Percentiles rank a stretch among this genome's conserved stretches.
Conservation (phyloP, 2,329 filamentous ascomycete species). For the Fusarium pilosicola region DNA sequence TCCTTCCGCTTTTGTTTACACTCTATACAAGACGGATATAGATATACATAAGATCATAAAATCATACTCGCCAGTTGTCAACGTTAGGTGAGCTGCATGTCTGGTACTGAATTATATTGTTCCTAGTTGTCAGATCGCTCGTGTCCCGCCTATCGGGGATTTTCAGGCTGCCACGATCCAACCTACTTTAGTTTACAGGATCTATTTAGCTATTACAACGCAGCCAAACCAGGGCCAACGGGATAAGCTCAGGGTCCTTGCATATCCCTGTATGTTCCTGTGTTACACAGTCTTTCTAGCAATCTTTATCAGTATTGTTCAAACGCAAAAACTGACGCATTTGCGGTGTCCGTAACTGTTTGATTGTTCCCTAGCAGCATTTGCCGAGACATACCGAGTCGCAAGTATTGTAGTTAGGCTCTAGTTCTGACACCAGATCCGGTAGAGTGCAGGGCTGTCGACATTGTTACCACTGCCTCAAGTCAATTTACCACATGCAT, state of each 20-base stretch:
- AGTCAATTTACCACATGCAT: not conserved
- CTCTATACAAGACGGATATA: not conserved
- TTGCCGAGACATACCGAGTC: slow-evolving; percentile 4
- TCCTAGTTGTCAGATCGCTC: slow-evolving; percentile 12
- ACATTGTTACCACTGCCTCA: not conserved
- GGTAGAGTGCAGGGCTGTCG: not conserved
- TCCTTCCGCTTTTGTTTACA: not conserved
- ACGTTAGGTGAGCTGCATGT: not conserved
- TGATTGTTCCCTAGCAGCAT: not conserved
- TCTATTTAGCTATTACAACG: slow-evolving; percentile 5
- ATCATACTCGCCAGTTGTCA: not conserved
- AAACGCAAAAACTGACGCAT: not conserved
- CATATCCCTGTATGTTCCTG: slow-evolving; percentile 13
- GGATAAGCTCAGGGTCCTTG: slow-evolving; percentile 21
- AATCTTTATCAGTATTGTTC: not conserved
- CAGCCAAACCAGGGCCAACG: slow-evolving; percentile 13
- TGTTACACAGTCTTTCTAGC: slow-evolving; percentile 2
- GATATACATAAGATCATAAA: not conserved
- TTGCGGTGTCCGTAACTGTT: slow-evolving; percentile 5
- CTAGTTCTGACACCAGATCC: not conserved
- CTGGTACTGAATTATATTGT: not conserved
- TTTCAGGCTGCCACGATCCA: slow-evolving; percentile 24
- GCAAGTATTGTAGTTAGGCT: slow-evolving; percentile 8
- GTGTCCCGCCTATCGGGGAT: slow-evolving; percentile 43
- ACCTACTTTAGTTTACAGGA: slow-evolving; percentile 1